Percentiles rank a stretch among this genome's conserved stretches.
phyloP scores from a whole-genome alignment of 2,329 filamentous ascomycete genomes.

The Fusarium fujikuroi region DNA sequence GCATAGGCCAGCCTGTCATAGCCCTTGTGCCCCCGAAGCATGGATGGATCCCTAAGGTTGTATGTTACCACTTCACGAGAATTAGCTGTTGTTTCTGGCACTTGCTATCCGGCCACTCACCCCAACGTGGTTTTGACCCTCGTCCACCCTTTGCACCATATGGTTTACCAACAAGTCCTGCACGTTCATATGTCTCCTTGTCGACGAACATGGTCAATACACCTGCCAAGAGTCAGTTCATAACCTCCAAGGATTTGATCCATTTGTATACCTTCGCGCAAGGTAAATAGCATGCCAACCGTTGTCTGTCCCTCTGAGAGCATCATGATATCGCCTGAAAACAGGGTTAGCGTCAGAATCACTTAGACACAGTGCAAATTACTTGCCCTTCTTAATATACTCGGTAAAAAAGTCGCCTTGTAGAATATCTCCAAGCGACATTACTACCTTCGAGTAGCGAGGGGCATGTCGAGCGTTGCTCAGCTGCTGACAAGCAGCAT shows the following conservation, averaged over 20 bases:
- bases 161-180: slow-evolving; percentile 80
- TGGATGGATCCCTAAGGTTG: slow-evolving; percentile 77
- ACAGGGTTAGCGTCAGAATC: not conserved
- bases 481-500: slow-evolving; percentile 64
- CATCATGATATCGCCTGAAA: slow-evolving; percentile 80
- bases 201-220: slow-evolving; percentile 80
- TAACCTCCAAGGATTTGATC: not conserved
- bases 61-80: slow-evolving; percentile 73
- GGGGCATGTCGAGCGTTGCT: slow-evolving; percentile 51
- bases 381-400: slow-evolving; percentile 81
- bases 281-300: slow-evolving; percentile 76
- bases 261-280: slow-evolving; percentile 69
- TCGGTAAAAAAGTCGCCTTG: slow-evolving; percentile 81
- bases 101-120: slow-evolving; percentile 59
- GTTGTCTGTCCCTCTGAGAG: slow-evolving; percentile 80
- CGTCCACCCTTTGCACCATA: slow-evolving; percentile 67
- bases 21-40: slow-evolving; percentile 84
- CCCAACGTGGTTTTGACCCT: slow-evolving; percentile 75
- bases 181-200: slow-evolving; percentile 83
- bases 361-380: not conserved
- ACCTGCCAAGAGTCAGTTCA: slow-evolving; percentile 57
- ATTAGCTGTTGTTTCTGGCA: slow-evolving; percentile 40
- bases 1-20: slow-evolving; percentile 84
- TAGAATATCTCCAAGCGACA: slow-evolving; percentile 78
- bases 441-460: slow-evolving; percentile 73